Percentiles rank a stretch among this genome's conserved stretches.
These are phyloP conservation scores for Quercus dentata DNA, from an alignment of 306 rosid genomes.

Conservation along the genomic window DNA sequence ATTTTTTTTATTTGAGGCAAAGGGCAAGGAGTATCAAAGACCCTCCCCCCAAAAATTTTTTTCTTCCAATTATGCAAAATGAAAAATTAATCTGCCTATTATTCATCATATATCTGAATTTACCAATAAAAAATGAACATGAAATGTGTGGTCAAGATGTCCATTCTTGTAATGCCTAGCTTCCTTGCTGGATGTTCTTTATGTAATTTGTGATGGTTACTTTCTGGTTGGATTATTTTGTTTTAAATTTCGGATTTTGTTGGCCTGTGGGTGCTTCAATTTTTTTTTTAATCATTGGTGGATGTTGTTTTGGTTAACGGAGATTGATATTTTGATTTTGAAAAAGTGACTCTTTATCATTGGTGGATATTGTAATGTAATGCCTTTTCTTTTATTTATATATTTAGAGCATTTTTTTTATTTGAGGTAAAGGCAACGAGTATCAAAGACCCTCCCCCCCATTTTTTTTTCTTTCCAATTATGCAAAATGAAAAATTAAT, in stretches of 20 bases:
- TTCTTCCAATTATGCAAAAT: background rate
- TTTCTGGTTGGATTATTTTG: too few relatives aligned
- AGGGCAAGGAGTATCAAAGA: background rate
- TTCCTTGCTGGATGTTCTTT: too few relatives aligned
- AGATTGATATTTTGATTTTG: background rate
- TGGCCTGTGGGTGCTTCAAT: too few relatives aligned
- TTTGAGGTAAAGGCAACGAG: background rate
- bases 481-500: background rate
- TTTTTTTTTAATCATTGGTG: background rate
- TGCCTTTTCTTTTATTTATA: background rate
- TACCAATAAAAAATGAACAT: too few relatives aligned
- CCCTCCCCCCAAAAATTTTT: too few relatives aligned
- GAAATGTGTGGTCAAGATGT: too few relatives aligned
- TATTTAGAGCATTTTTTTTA: background rate
- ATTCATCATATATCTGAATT: too few relatives aligned
- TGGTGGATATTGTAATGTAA: slow-evolving; percentile 76
- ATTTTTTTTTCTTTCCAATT: background rate
- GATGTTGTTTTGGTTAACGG: background rate
- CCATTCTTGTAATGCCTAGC: too few relatives aligned
- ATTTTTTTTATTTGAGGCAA: background rate
- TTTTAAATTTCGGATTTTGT: too few relatives aligned
- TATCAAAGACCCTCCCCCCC: background rate
- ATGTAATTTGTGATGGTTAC: too few relatives aligned
- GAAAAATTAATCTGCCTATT: background rate
- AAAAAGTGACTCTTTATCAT: background rate